Conservation (phyloP, 345 rosid genomes). For the Pugionium dolabratum region DNA sequence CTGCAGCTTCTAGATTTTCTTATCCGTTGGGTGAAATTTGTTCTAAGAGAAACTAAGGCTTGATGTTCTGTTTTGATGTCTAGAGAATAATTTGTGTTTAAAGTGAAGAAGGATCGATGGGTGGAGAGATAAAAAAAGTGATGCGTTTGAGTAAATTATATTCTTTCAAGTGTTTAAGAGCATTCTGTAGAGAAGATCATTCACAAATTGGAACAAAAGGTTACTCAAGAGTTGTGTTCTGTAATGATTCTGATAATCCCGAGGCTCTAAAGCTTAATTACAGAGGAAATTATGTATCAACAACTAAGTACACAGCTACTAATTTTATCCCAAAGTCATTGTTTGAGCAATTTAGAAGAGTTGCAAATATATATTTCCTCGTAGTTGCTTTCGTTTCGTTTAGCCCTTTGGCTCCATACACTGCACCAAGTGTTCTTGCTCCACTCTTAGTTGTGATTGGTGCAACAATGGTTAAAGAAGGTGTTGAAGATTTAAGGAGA, state of each 20-base stretch:
- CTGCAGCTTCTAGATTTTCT: constrained; percentile 26
- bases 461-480: constrained; percentile 85
- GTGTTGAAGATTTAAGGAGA: constrained; percentile 81
- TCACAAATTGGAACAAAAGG: constrained; percentile 66
- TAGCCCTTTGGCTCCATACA: constrained; percentile 85
- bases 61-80: not conserved
- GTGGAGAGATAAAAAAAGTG: constrained; percentile 43
- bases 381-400: constrained; percentile 86
- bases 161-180: constrained; percentile 61
- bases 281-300: constrained; percentile 79
- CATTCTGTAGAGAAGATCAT: constrained; percentile 48
- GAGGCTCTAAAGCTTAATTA: constrained; percentile 61
- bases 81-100: not conserved
- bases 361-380: constrained; percentile 85
- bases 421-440: constrained; percentile 64
- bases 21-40: not conserved
- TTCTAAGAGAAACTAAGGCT: not conserved
- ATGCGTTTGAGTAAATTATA: constrained; percentile 57
- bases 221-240: constrained; percentile 80
- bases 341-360: constrained; percentile 98
- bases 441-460: constrained; percentile 84
- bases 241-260: constrained; percentile 77
- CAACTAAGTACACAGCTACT: constrained; percentile 70
- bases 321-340: constrained; percentile 92
- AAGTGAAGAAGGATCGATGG: constrained; percentile 25